Evolutionary conservation across 2,329 filamentous ascomycete genomes (phyloP).

Genomic region (Sarocladium oryzae): DNA sequence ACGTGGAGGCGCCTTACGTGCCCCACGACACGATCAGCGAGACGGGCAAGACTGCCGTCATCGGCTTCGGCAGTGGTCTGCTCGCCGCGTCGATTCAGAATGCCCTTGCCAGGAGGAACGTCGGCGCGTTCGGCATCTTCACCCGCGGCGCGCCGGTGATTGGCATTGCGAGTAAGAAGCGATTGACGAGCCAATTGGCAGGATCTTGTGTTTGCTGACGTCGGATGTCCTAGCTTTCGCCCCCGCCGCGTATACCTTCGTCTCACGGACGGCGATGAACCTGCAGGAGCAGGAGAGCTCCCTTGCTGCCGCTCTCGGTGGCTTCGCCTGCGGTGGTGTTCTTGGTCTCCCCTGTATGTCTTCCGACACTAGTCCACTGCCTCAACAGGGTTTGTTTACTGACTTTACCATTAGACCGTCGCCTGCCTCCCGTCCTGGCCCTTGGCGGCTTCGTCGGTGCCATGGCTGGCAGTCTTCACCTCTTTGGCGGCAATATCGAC

Average conservation of each 20-base stretch:
- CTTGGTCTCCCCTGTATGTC: constrained; percentile 61
- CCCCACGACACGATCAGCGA: constrained; percentile 68
- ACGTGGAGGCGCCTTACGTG: constrained; percentile 45
- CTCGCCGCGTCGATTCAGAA: constrained; percentile 77
- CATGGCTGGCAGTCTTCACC: constrained; percentile 58
- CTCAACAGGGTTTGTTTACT: constrained; percentile 31
- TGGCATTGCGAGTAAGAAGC: constrained; percentile 33
- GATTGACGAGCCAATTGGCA: not conserved
- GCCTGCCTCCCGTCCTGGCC: constrained; percentile 64
- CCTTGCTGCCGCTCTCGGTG: constrained; percentile 67
- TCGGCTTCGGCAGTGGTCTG: constrained; percentile 63
- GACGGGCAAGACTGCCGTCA: constrained; percentile 55
- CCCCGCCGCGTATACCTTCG: constrained; percentile 73
- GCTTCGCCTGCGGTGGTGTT: constrained; percentile 68
- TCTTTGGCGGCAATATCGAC: constrained; percentile 55
- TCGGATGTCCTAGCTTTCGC: constrained; percentile 33
- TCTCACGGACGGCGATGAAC: constrained; percentile 71
- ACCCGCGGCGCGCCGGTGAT: constrained; percentile 72
- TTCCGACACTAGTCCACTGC: no score
- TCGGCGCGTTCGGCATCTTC: constrained; percentile 75
- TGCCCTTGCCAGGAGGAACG: constrained; percentile 74
- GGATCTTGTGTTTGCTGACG: constrained; percentile 3
- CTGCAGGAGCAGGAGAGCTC: constrained; percentile 77
- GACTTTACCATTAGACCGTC: constrained; percentile 26
- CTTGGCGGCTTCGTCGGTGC: constrained; percentile 53